These are phyloP conservation scores for Xylariaceae sp. DNA, from an alignment of 2,329 filamentous ascomycete genomes.

Conservation along the genomic window DNA sequence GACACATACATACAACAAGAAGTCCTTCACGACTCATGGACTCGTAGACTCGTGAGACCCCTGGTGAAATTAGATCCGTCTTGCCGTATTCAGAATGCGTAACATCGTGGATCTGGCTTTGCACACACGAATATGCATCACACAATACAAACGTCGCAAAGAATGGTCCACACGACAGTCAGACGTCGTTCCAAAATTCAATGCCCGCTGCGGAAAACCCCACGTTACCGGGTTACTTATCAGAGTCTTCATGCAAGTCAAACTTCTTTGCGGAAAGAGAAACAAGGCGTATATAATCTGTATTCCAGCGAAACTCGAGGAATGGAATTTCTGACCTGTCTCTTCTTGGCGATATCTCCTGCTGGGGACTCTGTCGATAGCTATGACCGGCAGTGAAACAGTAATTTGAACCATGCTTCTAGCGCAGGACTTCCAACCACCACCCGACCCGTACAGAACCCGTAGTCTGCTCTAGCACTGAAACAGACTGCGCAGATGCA, in stretches of 20 bases:
- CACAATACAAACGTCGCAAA: too few species aligned
- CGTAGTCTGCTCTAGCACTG: slow-evolving; percentile 3
- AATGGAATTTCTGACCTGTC: background rate
- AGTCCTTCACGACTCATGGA: too few species aligned
- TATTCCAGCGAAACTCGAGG: background rate
- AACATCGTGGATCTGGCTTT: too few species aligned
- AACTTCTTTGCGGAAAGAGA: background rate
- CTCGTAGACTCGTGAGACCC: too few species aligned
- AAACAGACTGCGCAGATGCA: slow-evolving; percentile 5
- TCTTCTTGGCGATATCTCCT: background rate
- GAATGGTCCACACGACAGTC: too few species aligned
- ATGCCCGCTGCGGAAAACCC: background rate
- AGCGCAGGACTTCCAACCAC: background rate
- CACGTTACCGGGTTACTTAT: background rate
- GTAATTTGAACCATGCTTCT: background rate
- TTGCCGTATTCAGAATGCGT: too few species aligned
- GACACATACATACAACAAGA: too few species aligned
- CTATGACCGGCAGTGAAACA: background rate
- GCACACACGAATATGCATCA: too few species aligned
- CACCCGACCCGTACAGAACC: background rate
- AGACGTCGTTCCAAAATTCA: slow-evolving; percentile 4
- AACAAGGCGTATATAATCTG: background rate
- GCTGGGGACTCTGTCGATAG: background rate
- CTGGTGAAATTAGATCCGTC: too few species aligned
- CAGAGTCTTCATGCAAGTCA: background rate